Evolutionary conservation across 2,329 filamentous ascomycete species (phyloP).

Genomic region (Albifimbria verrucaria): DNA sequence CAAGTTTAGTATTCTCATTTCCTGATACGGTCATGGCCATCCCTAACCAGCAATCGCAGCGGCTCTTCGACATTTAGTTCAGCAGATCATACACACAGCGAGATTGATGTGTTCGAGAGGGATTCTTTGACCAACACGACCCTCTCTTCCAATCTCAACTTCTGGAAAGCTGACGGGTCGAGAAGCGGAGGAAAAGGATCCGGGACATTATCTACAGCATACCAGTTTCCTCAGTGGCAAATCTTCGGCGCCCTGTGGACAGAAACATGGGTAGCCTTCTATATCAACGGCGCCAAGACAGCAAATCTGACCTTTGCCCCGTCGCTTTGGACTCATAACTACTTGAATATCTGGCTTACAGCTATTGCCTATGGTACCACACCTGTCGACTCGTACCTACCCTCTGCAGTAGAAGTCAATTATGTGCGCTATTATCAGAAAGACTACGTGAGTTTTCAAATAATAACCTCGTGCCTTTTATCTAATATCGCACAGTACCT

Average conservation of each 20-base stretch:
- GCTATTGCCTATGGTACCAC: not conserved
- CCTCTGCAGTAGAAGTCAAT: not conserved
- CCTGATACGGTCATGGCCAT: not conserved
- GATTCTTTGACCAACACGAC: not conserved
- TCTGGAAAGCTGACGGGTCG: not conserved
- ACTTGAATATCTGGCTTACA: not conserved
- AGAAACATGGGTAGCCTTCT: not conserved
- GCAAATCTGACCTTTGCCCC: not conserved
- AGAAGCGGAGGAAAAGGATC: not conserved
- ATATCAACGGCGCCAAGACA: not conserved
- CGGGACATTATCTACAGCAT: not conserved
- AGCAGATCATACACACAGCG: not conserved
- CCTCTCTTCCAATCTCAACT: not conserved
- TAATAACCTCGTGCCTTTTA: not conserved
- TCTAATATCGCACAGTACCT: not conserved
- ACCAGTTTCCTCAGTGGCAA: not conserved
- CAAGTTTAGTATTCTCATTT: not conserved
- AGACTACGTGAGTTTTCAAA: not conserved
- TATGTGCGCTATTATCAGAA: not conserved
- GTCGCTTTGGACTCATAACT: not conserved
- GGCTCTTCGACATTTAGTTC: not conserved
- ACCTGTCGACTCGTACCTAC: not conserved
- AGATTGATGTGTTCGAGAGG: not conserved
- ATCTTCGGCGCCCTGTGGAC: not conserved
- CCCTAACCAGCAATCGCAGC: not conserved